These are phyloP conservation scores for Cladorrhinum sp. DNA, from an alignment of 2,329 filamentous ascomycete species.

Conservation along the genomic window DNA sequence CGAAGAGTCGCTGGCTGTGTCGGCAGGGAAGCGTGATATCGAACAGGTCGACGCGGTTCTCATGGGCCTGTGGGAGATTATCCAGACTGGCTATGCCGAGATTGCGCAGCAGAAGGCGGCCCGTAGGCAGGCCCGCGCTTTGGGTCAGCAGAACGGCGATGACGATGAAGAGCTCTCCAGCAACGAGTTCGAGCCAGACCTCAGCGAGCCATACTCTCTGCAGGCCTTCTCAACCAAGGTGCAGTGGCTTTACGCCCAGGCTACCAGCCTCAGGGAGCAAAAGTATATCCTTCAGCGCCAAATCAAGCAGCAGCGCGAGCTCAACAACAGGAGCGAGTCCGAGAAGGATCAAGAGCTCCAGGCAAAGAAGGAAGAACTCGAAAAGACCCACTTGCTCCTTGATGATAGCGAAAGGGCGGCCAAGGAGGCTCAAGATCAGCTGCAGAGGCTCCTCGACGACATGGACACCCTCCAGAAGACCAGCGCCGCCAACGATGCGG, in stretches of 20 bases:
- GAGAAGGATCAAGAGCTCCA: slow-evolving; percentile 65
- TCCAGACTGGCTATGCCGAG: slow-evolving; percentile 54
- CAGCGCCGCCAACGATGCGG: slow-evolving; percentile 30
- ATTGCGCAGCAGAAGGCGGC: slow-evolving; percentile 54
- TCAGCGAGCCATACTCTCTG: slow-evolving; percentile 65
- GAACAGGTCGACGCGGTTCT: slow-evolving; percentile 58
- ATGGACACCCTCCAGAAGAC: slow-evolving; percentile 40
- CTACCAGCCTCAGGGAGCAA: slow-evolving; percentile 78
- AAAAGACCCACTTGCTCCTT: slow-evolving; percentile 34
- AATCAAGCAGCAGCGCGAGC: slow-evolving; percentile 90
- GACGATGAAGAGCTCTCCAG: slow-evolving; percentile 62
- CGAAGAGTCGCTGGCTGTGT: slow-evolving; percentile 32
- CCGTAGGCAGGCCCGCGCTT: slow-evolving; percentile 49
- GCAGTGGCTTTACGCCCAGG: slow-evolving; percentile 71
- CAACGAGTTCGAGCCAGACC: slow-evolving; percentile 54
- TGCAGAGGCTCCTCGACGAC: slow-evolving; percentile 47
- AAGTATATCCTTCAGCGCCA: slow-evolving; percentile 86
- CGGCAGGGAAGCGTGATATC: slow-evolving; percentile 38
- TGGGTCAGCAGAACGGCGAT: slow-evolving; percentile 47
- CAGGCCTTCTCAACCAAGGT: slow-evolving; percentile 75
- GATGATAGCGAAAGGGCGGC: slow-evolving; percentile 35
- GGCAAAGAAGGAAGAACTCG: slow-evolving; percentile 55
- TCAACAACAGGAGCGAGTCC: slow-evolving; percentile 82
- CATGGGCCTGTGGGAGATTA: slow-evolving; percentile 55
- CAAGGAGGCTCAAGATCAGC: slow-evolving; percentile 45